These are phyloP conservation scores for Tetrastigma voinierianum DNA, from an alignment of 164 flowering plant genomes.

Conservation along the genomic window DNA sequence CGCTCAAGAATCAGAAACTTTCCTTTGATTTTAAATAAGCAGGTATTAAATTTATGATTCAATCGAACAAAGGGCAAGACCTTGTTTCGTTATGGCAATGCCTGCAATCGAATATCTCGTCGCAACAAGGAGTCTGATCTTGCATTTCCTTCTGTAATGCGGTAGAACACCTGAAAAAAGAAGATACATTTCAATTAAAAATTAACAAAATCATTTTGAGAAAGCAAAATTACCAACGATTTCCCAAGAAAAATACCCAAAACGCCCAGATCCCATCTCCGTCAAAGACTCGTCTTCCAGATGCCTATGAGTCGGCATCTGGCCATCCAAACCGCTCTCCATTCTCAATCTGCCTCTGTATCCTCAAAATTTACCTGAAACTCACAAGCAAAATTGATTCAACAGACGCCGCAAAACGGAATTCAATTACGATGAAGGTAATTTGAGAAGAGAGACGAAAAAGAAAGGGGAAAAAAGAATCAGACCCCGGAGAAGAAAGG, in stretches of 20 bases:
- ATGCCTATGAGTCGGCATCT: background rate
- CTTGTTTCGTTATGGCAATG: conserved; percentile 94
- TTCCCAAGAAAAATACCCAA: conserved; percentile 3
- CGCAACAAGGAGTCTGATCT: conserved; percentile 88
- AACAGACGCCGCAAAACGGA: no score
- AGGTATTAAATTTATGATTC: background rate
- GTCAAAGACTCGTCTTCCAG: background rate
- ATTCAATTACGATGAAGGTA: no score
- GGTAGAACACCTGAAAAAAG: conserved; percentile 50
- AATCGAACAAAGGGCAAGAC: conserved; percentile 23
- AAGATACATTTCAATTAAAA: no score
- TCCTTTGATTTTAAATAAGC: no score
- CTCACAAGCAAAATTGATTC: no score
- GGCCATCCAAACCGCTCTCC: background rate
- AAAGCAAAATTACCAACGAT: background rate
- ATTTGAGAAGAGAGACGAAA: no score
- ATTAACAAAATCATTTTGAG: no score
- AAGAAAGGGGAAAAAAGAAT: background rate
- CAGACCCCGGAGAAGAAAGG: background rate
- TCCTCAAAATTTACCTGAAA: no score
- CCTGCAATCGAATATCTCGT: conserved; percentile 81
- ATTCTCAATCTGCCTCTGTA: background rate
- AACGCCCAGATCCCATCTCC: conserved; percentile 9
- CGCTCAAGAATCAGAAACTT: no score
- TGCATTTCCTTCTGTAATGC: conserved; percentile 83